Evolutionary conservation across 2,329 filamentous ascomycete genomes (phyloP).

Genomic region (Cucurbitaria berberidis): DNA sequence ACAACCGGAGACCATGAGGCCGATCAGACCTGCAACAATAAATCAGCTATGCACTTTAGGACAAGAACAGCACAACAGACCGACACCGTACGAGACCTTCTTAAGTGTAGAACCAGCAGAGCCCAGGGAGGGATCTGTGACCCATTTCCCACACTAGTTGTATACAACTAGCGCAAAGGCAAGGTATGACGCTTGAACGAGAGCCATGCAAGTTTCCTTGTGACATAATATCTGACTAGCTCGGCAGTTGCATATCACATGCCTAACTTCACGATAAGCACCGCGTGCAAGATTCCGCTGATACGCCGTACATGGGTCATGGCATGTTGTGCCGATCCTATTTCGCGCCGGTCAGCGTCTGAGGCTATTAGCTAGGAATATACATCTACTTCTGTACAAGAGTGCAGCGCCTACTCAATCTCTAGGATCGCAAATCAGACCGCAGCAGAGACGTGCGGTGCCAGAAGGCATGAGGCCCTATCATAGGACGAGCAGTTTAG

Average conservation of each 20-base stretch:
- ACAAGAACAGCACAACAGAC: conserved; percentile 7
- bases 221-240: not conserved
- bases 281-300: conserved; percentile 1
- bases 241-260: not conserved
- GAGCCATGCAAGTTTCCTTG: conserved; percentile 51
- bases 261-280: not conserved
- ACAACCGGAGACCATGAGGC: conserved; percentile 58
- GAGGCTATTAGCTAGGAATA: not conserved
- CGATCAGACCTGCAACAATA: conserved; percentile 47
- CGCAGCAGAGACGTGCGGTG: not conserved
- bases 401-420: not conserved
- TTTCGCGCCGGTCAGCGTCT: not conserved
- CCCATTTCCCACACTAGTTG: conserved; percentile 66
- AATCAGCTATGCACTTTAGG: not conserved
- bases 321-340: not conserved
- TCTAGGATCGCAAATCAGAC: not conserved
- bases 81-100: conserved; percentile 67
- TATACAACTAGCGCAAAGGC: conserved; percentile 66
- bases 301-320: not conserved
- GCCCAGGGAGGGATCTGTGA: conserved; percentile 66
- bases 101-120: conserved; percentile 65
- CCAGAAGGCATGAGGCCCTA: not conserved
- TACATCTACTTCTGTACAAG: not conserved
- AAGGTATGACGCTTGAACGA: conserved; percentile 64
- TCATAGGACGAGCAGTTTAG: not conserved